These are phyloP conservation scores for Kwoniella dendrophila DNA, from an alignment of 768 basidiomycete genomes.

Conservation along the genomic window DNA sequence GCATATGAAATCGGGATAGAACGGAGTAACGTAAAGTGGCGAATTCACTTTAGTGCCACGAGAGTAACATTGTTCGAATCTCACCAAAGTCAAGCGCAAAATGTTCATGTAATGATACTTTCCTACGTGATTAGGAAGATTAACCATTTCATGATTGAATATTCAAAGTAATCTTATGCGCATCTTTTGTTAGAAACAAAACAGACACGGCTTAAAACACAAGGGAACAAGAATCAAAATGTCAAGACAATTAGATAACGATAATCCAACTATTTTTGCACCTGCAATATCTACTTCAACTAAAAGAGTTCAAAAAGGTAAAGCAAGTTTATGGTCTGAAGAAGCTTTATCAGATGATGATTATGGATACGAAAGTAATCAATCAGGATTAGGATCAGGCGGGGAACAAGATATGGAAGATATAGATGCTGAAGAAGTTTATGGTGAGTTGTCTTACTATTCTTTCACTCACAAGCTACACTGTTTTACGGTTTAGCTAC, in stretches of 20 bases:
- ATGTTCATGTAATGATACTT: too few species aligned
- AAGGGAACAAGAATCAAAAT: conserved; percentile 18
- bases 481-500: too few species aligned
- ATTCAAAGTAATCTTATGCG: background rate
- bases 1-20: background rate
- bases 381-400: conserved; percentile 60
- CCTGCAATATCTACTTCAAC: conserved; percentile 46
- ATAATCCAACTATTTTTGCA: conserved; percentile 80
- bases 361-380: conserved; percentile 50
- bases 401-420: conserved; percentile 41
- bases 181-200: background rate
- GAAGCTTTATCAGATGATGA: conserved; percentile 59
- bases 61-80: too few species aligned
- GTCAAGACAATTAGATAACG: conserved; percentile 64
- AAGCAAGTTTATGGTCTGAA: conserved; percentile 53
- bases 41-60: conserved; percentile 3
- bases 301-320: conserved; percentile 56
- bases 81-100: too few species aligned
- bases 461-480: too few species aligned
- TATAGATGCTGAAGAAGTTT: conserved; percentile 91
- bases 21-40: conserved; percentile 13
- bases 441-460: conserved; percentile 66
- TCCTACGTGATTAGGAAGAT: too few species aligned
- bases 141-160: background rate
- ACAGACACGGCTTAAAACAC: background rate